Conservation (phyloP, 225 moss, liverwort and hornwort genomes). For the Rhytidiadelphus loreus region DNA sequence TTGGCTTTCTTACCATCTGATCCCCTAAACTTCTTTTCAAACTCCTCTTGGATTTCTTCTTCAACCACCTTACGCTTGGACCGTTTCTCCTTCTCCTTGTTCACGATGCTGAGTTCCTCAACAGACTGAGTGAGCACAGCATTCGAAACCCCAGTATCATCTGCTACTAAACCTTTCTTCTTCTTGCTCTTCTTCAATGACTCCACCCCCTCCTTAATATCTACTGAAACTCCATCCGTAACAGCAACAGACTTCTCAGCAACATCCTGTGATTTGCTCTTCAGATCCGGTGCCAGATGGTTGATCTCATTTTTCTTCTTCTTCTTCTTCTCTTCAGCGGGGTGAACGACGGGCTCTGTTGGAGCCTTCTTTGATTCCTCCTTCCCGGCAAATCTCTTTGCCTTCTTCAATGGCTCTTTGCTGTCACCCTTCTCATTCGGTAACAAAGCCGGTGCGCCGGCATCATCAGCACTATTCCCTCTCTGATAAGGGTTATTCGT, state of each 20-base stretch:
- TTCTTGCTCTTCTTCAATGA: conserved; percentile 30
- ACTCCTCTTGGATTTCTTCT: conserved; percentile 45
- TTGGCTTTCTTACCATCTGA: conserved; percentile 29
- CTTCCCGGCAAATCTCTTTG: background rate
- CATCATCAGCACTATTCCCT: conserved; percentile 10
- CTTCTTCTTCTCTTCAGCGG: conserved; percentile 23
- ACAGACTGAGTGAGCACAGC: background rate
- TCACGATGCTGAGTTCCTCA: background rate
- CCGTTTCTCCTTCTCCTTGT: conserved; percentile 25
- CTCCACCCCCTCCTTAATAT: background rate
- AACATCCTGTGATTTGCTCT: background rate
- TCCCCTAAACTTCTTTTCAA: conserved; percentile 52
- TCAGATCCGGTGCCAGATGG: background rate
- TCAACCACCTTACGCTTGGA: conserved; percentile 55
- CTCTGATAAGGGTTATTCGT: conserved; percentile 74
- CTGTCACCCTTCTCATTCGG: background rate
- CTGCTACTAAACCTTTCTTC: background rate
- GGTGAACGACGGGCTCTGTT: background rate
- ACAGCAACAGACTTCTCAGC: background rate
- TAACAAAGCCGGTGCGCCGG: background rate
- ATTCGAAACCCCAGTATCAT: background rate
- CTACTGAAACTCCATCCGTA: background rate
- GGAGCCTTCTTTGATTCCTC: background rate
- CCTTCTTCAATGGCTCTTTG: conserved; percentile 11
- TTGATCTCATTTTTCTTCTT: conserved; percentile 14